A percentile compares a stretch with the other conserved stretches of the same genome.
Conservation (phyloP, 345 rosid species). For the Citrus glauca region DNA sequence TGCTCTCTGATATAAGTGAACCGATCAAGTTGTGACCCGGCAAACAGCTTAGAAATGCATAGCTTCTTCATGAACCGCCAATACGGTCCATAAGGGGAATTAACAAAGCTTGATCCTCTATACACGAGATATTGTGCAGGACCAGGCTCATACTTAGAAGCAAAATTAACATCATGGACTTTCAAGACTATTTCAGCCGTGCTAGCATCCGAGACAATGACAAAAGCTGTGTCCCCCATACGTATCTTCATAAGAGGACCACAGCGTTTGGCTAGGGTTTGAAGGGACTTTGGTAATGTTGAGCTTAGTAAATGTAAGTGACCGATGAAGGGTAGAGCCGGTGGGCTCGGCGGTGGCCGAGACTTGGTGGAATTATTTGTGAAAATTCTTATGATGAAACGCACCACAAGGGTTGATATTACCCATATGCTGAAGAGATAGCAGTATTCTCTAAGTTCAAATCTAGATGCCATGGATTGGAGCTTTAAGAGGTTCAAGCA, state of each 20-base stretch:
- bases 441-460: not conserved
- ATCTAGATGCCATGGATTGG: not conserved
- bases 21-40: constrained; percentile 27
- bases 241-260: constrained; percentile 34
- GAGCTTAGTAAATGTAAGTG: constrained; percentile 37
- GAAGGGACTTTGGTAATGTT: constrained; percentile 24
- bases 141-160: constrained; percentile 29
- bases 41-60: constrained; percentile 29
- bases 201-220: constrained; percentile 23
- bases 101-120: constrained; percentile 21
- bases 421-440: not conserved
- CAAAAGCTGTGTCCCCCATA: constrained; percentile 23
- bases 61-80: constrained; percentile 42
- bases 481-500: not conserved
- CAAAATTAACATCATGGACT: constrained; percentile 29
- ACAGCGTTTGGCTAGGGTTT: constrained; percentile 24
- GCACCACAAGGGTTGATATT: constrained; percentile 19
- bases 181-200: constrained; percentile 30
- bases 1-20: constrained; percentile 21
- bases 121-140: constrained; percentile 28
- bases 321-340: constrained; percentile 38
- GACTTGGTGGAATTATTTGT: not conserved
- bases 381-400: constrained; percentile 13
- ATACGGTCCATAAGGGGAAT: constrained; percentile 25
- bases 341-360: constrained; percentile 38